Conservation (phyloP, 2,329 filamentous ascomycete species). For the Diaporthe caulivora region DNA sequence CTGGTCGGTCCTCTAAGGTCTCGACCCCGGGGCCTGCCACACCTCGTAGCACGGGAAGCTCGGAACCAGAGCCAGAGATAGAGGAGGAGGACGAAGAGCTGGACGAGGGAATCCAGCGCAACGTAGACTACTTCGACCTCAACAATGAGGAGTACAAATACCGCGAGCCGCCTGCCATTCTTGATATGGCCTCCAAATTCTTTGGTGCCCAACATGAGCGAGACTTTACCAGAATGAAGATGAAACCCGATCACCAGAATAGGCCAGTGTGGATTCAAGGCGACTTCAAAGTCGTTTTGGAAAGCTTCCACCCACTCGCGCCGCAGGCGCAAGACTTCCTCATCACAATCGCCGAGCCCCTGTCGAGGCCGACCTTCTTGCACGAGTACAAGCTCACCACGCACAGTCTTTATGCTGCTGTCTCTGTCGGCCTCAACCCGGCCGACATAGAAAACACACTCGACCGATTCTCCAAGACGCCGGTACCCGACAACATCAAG, state of each 20-base stretch:
- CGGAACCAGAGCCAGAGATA: constrained; percentile 33
- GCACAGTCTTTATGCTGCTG: constrained; percentile 91
- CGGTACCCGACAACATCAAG: constrained; percentile 81
- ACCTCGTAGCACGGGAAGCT: constrained; percentile 62
- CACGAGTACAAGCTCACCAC: constrained; percentile 93
- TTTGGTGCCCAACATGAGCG: constrained; percentile 62
- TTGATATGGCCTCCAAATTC: constrained; percentile 48
- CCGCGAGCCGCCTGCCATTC: constrained; percentile 32
- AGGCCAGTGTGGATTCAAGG: constrained; percentile 92
- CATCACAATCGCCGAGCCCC: constrained; percentile 91
- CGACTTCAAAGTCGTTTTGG: constrained; percentile 79
- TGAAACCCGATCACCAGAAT: constrained; percentile 91
- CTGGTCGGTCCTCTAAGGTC: constrained; percentile 66
- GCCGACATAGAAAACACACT: constrained; percentile 89
- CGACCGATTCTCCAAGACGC: constrained; percentile 88
- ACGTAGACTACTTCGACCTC: constrained; percentile 71
- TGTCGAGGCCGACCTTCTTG: constrained; percentile 87
- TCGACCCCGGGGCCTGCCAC: constrained; percentile 73
- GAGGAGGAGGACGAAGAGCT: constrained; percentile 66
- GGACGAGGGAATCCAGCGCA: constrained; percentile 67
- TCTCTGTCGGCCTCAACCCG: constrained; percentile 88
- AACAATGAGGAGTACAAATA: constrained; percentile 57
- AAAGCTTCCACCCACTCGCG: constrained; percentile 90
- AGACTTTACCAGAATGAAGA: constrained; percentile 84
- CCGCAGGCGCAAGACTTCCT: constrained; percentile 91